A percentile compares a stretch with the other conserved stretches of the same genome.
Conservation (phyloP, 2,329 filamentous ascomycete genomes). For the Claviceps lovelessii region DNA sequence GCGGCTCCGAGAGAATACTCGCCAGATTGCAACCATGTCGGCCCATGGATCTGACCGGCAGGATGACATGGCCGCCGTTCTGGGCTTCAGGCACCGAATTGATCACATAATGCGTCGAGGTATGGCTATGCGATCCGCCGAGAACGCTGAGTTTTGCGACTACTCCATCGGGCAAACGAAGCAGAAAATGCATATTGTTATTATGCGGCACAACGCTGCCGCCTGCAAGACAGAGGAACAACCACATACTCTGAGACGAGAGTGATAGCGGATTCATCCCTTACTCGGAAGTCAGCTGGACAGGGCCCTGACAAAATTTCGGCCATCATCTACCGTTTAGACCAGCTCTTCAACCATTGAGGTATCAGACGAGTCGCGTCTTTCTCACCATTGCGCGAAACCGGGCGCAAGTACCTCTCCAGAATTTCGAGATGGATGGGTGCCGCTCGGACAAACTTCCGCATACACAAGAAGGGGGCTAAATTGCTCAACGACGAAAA, state of each 20-base stretch:
- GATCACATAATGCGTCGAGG: not conserved
- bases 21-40: not conserved
- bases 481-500: too few relatives aligned
- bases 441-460: too few relatives aligned
- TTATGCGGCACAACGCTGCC: not conserved
- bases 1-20: not conserved
- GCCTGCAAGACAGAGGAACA: too few relatives aligned
- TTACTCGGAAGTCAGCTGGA: not conserved
- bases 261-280: not conserved
- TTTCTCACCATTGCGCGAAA: too few relatives aligned
- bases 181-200: not conserved
- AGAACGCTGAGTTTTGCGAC: not conserved
- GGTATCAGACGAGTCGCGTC: too few relatives aligned
- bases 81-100: not conserved
- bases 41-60: not conserved
- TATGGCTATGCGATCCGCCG: not conserved
- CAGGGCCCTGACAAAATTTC: not conserved
- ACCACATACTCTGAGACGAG: not conserved
- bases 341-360: not conserved
- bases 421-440: too few relatives aligned
- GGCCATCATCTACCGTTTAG: too few relatives aligned
- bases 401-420: too few relatives aligned
- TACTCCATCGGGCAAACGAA: not conserved
- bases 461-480: too few relatives aligned
- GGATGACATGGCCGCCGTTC: too few relatives aligned